A percentile compares a stretch with the other conserved stretches of the same genome.
Evolutionary conservation across 2,329 filamentous ascomycete species (phyloP).

Genomic region (Aspergillus piperis): DNA sequence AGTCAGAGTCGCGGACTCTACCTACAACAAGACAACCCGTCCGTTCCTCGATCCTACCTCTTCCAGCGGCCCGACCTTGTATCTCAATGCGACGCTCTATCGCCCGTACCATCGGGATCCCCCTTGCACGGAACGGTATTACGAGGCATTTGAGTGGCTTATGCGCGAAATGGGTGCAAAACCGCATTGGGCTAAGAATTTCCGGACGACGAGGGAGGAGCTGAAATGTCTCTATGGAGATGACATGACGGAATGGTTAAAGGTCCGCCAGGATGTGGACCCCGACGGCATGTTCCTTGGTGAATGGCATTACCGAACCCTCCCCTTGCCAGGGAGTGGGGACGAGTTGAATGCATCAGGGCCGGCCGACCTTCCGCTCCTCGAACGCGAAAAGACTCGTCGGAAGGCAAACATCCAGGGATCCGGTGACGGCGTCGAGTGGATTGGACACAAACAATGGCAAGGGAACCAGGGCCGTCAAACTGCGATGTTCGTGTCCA

Average conservation of each 20-base stretch:
- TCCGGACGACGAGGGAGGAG: constrained; percentile 61
- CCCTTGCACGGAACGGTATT: constrained; percentile 74
- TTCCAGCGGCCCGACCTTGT: constrained; percentile 71
- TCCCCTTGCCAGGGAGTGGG: constrained; percentile 48
- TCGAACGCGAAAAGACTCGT: constrained; percentile 46
- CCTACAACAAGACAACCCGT: constrained; percentile 50
- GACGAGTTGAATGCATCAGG: constrained; percentile 16
- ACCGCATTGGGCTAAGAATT: constrained; percentile 95
- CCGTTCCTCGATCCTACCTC: constrained; percentile 74
- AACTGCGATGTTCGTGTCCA: constrained; percentile 9
- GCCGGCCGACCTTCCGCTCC: constrained; percentile 35
- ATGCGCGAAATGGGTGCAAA: constrained; percentile 81
- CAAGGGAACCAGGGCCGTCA: constrained; percentile 12
- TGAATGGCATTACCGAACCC: constrained; percentile 78
- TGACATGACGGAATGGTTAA: constrained; percentile 67
- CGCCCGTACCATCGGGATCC: constrained; percentile 77
- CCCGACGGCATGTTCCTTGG: constrained; percentile 86
- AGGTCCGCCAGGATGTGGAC: constrained; percentile 69
- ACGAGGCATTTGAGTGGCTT: constrained; percentile 85
- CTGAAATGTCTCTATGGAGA: constrained; percentile 69
- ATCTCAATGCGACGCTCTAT: constrained; percentile 88
- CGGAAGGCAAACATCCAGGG: constrained; percentile 29
- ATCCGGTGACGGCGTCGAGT: constrained; percentile 45
- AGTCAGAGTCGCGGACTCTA: constrained; percentile 79
- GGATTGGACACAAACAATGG: constrained; percentile 42